Evolutionary conservation across 495 filamentous ascomycete species (phyloP).

Genomic region (Penicillium pancosmium): DNA sequence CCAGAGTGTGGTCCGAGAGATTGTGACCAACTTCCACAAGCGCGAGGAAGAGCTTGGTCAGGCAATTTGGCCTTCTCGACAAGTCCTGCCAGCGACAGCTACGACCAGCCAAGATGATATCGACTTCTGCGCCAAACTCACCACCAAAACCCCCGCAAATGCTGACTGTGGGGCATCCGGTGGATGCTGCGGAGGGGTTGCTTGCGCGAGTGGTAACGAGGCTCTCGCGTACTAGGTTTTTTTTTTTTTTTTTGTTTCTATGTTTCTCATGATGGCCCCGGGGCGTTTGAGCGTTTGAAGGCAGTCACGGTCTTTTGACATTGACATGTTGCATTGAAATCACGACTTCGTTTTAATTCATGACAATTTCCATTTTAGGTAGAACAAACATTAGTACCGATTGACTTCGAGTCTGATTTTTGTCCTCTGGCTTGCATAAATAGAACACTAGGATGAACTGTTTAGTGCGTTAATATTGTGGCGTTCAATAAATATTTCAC

Average conservation of each 20-base stretch:
- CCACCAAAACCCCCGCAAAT: constrained; percentile 15
- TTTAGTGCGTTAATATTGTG: too few species aligned
- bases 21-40: constrained; percentile 41
- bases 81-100: constrained; percentile 34
- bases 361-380: too few species aligned
- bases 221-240: constrained; percentile 22
- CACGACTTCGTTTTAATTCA: neutral
- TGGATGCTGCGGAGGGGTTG: constrained; percentile 29
- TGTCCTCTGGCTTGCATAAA: too few species aligned
- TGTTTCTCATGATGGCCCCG: neutral
- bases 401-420: too few species aligned
- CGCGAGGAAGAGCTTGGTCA: constrained; percentile 40
- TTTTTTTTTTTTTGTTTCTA: too few species aligned
- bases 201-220: constrained; percentile 21
- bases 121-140: constrained; percentile 41
- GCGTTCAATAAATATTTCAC: too few species aligned
- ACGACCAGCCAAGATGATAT: constrained; percentile 38
- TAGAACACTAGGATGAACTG: too few species aligned
- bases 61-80: constrained; percentile 55
- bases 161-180: constrained; percentile 16
- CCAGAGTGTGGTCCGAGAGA: constrained; percentile 45
- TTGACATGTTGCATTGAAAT: neutral
- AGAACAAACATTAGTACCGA: too few species aligned
- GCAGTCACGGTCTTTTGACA: neutral
- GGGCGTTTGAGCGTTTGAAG: constrained; percentile 9